Base-by-base conservation (phyloP, 257 asterid species). In the Fraxinus excelsior region DNA sequence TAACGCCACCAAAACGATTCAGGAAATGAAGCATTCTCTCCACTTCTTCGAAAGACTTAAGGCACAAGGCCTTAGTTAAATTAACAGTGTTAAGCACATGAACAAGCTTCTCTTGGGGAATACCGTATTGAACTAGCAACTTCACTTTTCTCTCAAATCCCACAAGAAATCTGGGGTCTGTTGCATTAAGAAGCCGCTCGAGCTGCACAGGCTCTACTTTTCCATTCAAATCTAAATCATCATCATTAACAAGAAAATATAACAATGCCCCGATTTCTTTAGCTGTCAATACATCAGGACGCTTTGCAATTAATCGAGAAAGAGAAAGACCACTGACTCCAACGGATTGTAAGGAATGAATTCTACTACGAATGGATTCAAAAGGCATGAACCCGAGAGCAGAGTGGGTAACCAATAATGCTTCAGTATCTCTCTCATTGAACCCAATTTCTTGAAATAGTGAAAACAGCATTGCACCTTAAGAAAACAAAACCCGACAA, bases 401-500 rank as follows among this genome's bases (percentile, higher is more conserved):
- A 1, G 86, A 46, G 78, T 92, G 85, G 6, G 69, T 73, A 25
- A 64, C 73, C 79, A 94, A 67, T 80, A 94, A 81, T 3, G 88
- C 74, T 82, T 87, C 94, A n/a, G 88, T 86, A 25, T 90, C 92
- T 46, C 77, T 84, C 77, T 81, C 92, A 23, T 78, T 85, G 76
- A 94, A 84, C 0, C 98, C 96, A 76, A 92, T 75, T 81, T 87
- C 91, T 77, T 73, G 97, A 74, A 92, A 87, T 72, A 92, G 76
- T 4, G 89, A 74, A 62, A 80, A 85, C 23, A 90, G 74, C 90
- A 75, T 74, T 68, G 82, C 14, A 78, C 88, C 98, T 58, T 91
- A 84, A 73, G 31, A 69, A 79, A 34, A 69, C 29, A 51, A 35
- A 2, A 65, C 8, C 73, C 70, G 67, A 26, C 1, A 44, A 34